phyloP scores from a whole-genome alignment of 2,329 filamentous ascomycete species.

The Fusarium avenaceum region DNA sequence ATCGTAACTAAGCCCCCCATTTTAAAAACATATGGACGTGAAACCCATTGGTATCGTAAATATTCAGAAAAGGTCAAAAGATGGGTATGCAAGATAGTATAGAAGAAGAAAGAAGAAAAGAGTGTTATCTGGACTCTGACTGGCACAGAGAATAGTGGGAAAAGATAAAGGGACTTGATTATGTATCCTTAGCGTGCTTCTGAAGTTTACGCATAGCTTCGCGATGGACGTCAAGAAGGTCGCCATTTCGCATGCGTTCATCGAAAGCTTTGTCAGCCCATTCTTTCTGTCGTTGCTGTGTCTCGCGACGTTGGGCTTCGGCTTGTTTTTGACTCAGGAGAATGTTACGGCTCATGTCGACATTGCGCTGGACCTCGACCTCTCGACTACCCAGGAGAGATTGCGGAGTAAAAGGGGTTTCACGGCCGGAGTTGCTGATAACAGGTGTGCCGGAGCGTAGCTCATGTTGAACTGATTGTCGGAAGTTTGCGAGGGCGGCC shows the following conservation, averaged over 20 bases:
- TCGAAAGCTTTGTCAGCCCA: constrained; percentile 75
- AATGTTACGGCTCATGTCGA: constrained; percentile 67
- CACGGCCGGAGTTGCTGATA: constrained; percentile 53
- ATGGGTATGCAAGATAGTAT: constrained; percentile 31
- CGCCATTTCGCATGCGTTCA: constrained; percentile 80
- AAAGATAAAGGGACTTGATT: not conserved
- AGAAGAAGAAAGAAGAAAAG: constrained; percentile 18
- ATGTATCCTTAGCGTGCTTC: constrained; percentile 55
- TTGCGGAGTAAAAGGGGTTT: constrained; percentile 56
- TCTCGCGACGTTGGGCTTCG: constrained; percentile 70
- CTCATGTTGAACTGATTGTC: constrained; percentile 74
- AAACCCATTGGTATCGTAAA: constrained; percentile 49
- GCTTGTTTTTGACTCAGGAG: constrained; percentile 74
- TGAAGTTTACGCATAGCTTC: constrained; percentile 88
- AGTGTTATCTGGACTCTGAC: constrained; percentile 8
- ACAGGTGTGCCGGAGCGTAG: constrained; percentile 61
- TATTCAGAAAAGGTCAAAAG: constrained; percentile 36
- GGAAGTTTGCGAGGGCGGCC: constrained; percentile 74
- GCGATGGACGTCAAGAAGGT: constrained; percentile 81
- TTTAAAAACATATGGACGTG: constrained; percentile 31
- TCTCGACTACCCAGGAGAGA: constrained; percentile 55
- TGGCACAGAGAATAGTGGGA: not conserved
- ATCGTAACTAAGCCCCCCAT: constrained; percentile 20
- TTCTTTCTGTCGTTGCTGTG: constrained; percentile 69
- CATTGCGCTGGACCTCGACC: constrained; percentile 60